Evolutionary conservation across 257 asterid genomes (phyloP).

Genomic region (Parsonsia alboflavescens): DNA sequence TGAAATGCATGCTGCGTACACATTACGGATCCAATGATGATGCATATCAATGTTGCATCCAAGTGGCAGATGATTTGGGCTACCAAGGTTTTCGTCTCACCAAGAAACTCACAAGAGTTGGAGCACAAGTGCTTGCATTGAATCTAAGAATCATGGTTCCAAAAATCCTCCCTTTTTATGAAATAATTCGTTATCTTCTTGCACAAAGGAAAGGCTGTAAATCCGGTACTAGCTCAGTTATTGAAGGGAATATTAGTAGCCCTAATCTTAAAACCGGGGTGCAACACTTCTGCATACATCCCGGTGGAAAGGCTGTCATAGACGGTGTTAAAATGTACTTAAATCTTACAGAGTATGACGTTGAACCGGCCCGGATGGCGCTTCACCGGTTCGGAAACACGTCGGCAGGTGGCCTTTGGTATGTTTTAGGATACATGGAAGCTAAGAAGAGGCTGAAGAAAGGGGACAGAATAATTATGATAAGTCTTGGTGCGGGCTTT

Average conservation of each 20-base stretch:
- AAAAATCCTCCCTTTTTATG: slow-evolving; percentile 27
- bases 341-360: slow-evolving; percentile 37
- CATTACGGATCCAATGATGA: slow-evolving; percentile 32
- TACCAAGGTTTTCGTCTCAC: slow-evolving; percentile 30
- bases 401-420: slow-evolving; percentile 57
- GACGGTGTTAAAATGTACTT: slow-evolving; percentile 45
- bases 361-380: slow-evolving; percentile 56
- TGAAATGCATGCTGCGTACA: slow-evolving; percentile 24
- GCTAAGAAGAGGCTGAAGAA: slow-evolving; percentile 53
- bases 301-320: slow-evolving; percentile 60
- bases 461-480: slow-evolving; percentile 36
- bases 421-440: slow-evolving; percentile 62
- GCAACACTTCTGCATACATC: slow-evolving; percentile 57
- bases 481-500: slow-evolving; percentile 6
- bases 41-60: slow-evolving; percentile 34
- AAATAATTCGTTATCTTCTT: slow-evolving; percentile 11
- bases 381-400: slow-evolving; percentile 64
- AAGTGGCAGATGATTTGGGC: slow-evolving; percentile 28
- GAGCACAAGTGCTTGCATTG: slow-evolving; percentile 14
- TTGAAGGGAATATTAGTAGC: slow-evolving; percentile 3
- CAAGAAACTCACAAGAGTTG: slow-evolving; percentile 22
- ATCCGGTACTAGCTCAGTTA: not conserved
- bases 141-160: slow-evolving; percentile 26
- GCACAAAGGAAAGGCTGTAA: not conserved
- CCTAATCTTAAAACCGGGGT: slow-evolving; percentile 43